Conservation (phyloP, 2,329 filamentous ascomycete genomes). For the Ascochyta koolunga region DNA sequence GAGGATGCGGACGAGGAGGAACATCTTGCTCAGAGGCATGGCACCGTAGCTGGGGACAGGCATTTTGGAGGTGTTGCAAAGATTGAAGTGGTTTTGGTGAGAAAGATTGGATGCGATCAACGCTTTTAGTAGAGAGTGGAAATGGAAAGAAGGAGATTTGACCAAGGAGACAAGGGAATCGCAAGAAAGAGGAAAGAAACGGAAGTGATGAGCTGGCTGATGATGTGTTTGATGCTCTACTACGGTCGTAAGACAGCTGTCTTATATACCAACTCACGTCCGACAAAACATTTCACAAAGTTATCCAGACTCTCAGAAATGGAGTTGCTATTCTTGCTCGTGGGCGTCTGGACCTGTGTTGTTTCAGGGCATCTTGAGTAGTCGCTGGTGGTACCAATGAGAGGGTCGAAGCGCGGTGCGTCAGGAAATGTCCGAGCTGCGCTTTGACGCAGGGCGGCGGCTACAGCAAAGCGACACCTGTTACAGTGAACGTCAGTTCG, state of each 20-base stretch:
- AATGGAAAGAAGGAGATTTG: constrained; percentile 30
- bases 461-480: constrained; percentile 38
- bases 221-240: constrained; percentile 42
- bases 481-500: constrained; percentile 30
- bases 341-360: constrained; percentile 33
- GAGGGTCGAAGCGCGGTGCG: constrained; percentile 31
- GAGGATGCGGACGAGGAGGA: constrained; percentile 73
- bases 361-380: constrained; percentile 49
- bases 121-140: constrained; percentile 6
- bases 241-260: constrained; percentile 3
- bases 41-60: constrained; percentile 69
- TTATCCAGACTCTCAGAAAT: neutral
- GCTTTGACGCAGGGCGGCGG: constrained; percentile 44
- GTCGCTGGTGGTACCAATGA: constrained; percentile 47
- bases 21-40: constrained; percentile 72
- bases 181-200: constrained; percentile 41
- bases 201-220: constrained; percentile 39
- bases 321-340: constrained; percentile 42
- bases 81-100: neutral
- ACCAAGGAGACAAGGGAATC: constrained; percentile 41
- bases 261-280: constrained; percentile 14
- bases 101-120: constrained; percentile 11
- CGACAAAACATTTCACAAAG: constrained; percentile 11
- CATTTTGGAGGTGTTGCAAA: constrained; percentile 48
- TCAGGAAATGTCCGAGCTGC: constrained; percentile 45